Evolutionary conservation across 495 filamentous ascomycete species (phyloP).

Genomic region (Penicillium silybi): DNA sequence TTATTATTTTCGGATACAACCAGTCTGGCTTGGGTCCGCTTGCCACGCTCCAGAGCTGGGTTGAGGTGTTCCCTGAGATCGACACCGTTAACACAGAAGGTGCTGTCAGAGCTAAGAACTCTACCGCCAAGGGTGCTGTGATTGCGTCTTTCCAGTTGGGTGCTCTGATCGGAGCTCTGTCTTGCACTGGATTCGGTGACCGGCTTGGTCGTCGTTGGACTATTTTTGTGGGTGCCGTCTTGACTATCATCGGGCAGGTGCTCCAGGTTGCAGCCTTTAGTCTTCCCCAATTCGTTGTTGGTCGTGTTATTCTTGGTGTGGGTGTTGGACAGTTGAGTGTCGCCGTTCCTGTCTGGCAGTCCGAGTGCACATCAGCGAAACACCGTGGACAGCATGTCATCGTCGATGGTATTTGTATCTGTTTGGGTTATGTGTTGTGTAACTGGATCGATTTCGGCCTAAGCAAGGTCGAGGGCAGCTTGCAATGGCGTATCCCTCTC

Average conservation of each 20-base stretch:
- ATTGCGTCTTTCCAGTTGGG: slow-evolving; percentile 42
- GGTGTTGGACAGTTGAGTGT: slow-evolving; percentile 44
- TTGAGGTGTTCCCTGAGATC: slow-evolving; percentile 29
- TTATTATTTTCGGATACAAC: slow-evolving; percentile 35
- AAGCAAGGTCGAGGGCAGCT: slow-evolving; percentile 26
- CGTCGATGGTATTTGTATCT: slow-evolving; percentile 48
- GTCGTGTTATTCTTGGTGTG: slow-evolving; percentile 42
- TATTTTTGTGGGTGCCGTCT: slow-evolving; percentile 47
- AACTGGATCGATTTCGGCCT: slow-evolving; percentile 63
- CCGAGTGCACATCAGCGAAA: slow-evolving; percentile 39
- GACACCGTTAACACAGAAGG: slow-evolving; percentile 31
- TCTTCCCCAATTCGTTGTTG: slow-evolving; percentile 33
- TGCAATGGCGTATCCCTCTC: slow-evolving; percentile 46
- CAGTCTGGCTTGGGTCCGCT: slow-evolving; percentile 28
- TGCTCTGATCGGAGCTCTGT: slow-evolving; percentile 39
- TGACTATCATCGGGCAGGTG: slow-evolving; percentile 49
- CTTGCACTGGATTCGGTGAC: slow-evolving; percentile 40
- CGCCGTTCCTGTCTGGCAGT: slow-evolving; percentile 48
- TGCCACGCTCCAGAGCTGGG: slow-evolving; percentile 25
- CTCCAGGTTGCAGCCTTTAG: slow-evolving; percentile 47
- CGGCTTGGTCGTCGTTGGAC: slow-evolving; percentile 51
- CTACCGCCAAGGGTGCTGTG: slow-evolving; percentile 38
- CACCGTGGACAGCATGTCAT: slow-evolving; percentile 41
- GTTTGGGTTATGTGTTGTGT: slow-evolving; percentile 57
- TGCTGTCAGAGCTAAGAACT: slow-evolving; percentile 20